phyloP scores from a whole-genome alignment of 208 protist species.

The Leishmania turanica region DNA sequence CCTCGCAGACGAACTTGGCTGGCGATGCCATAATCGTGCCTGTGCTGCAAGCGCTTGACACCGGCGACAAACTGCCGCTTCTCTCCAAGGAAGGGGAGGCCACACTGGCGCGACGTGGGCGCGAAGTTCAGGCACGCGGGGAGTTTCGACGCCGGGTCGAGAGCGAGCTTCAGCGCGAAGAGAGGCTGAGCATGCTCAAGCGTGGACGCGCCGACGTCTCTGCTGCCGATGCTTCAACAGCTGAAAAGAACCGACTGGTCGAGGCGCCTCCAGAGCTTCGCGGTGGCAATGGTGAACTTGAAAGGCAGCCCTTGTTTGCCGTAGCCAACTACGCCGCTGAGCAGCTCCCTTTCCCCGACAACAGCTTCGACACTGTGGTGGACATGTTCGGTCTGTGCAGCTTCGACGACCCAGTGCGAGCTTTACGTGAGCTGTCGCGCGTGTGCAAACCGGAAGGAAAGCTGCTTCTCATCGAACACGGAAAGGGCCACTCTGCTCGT shows the following conservation, averaged over 20 bases:
- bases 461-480: conserved; percentile 90
- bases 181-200: conserved; percentile 19
- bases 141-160: conserved; percentile 25
- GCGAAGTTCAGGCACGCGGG: conserved; percentile 22
- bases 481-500: conserved; percentile 57
- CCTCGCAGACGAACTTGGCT: neutral
- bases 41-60: conserved; percentile 39
- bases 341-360: conserved; percentile 84
- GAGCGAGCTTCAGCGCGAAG: conserved; percentile 27
- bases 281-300: conserved; percentile 12
- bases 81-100: conserved; percentile 42
- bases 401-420: conserved; percentile 90
- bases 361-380: conserved; percentile 91
- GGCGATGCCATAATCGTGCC: conserved; percentile 40
- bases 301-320: conserved; percentile 53
- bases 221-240: neutral
- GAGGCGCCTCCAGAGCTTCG: conserved; percentile 13
- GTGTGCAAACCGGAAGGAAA: conserved; percentile 90
- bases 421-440: conserved; percentile 86
- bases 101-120: conserved; percentile 39
- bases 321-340: conserved; percentile 83
- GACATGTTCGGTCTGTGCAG: conserved; percentile 93
- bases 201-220: conserved; percentile 9
- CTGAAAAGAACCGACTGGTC: neutral
- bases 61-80: conserved; percentile 56